These are phyloP conservation scores for Cenococcum geophilum DNA, from an alignment of 495 filamentous ascomycete species.

Conservation along the genomic window DNA sequence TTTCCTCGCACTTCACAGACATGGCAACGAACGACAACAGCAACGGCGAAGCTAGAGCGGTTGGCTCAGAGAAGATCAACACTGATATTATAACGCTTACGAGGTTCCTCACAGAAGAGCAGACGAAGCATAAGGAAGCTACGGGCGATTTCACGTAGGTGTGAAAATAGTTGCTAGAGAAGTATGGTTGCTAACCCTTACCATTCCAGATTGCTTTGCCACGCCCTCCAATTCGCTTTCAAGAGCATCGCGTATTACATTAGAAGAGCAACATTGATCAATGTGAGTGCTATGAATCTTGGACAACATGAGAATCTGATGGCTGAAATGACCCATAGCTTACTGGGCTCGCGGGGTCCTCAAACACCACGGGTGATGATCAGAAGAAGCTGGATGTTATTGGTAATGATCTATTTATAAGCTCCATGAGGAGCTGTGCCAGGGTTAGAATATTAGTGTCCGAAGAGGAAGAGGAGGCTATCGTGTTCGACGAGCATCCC, in stretches of 20 bases:
- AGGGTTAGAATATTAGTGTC: constrained; percentile 88
- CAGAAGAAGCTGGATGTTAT: constrained; percentile 99
- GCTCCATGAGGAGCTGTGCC: constrained; percentile 84
- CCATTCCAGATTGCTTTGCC: constrained; percentile 71
- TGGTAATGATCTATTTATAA: constrained; percentile 94
- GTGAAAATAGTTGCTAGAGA: background rate
- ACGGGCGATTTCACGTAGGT: constrained; percentile 96
- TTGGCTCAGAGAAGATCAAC: constrained; percentile 73
- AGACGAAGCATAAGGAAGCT: constrained; percentile 84
- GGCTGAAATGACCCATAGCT: constrained; percentile 42
- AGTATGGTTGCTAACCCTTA: constrained; percentile 1
- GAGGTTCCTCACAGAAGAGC: constrained; percentile 91
- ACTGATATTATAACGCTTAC: constrained; percentile 94
- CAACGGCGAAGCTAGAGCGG: constrained; percentile 38
- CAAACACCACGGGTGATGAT: constrained; percentile 93
- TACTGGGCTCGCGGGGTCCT: constrained; percentile 86
- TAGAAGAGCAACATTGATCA: constrained; percentile 92
- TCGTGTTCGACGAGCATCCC: constrained; percentile 74
- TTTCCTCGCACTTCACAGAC: constrained; percentile 7
- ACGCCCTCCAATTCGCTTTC: constrained; percentile 98
- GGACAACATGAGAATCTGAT: constrained; percentile 6
- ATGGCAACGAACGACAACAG: constrained; percentile 21
- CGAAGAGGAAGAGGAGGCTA: constrained; percentile 89
- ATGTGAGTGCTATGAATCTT: constrained; percentile 42
- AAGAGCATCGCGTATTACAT: constrained; percentile 99